These are phyloP conservation scores for Penicillium waksmanii DNA, from an alignment of 495 filamentous ascomycete genomes.

Conservation along the genomic window DNA sequence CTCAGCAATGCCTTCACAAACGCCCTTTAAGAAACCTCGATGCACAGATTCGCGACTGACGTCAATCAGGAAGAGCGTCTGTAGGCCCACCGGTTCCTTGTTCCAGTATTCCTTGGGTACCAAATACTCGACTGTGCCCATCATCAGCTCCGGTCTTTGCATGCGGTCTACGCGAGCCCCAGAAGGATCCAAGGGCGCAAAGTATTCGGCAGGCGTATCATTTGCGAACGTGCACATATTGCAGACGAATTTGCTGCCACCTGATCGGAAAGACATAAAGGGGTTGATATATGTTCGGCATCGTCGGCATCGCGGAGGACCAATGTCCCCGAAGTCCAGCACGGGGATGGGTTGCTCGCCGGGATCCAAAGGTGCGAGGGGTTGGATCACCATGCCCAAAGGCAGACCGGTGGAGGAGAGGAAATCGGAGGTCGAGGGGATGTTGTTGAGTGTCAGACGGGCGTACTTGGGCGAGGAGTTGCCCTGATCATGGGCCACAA, in stretches of 20 bases:
- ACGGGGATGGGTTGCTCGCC: constrained; percentile 90
- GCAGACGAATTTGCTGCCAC: constrained; percentile 95
- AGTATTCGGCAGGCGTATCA: constrained; percentile 91
- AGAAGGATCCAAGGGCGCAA: constrained; percentile 83
- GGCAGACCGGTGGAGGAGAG: constrained; percentile 79
- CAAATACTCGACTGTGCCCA: constrained; percentile 92
- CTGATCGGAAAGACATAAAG: constrained; percentile 95
- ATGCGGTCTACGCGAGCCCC: constrained; percentile 86
- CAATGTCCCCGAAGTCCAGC: constrained; percentile 90
- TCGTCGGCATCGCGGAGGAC: constrained; percentile 89
- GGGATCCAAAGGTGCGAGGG: constrained; percentile 78
- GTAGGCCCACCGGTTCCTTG: constrained; percentile 85
- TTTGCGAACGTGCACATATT: constrained; percentile 99
- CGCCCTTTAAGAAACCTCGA: constrained; percentile 85
- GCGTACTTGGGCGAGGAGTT: constrained; percentile 96
- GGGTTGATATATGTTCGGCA: constrained; percentile 98
- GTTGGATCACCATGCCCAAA: constrained; percentile 86
- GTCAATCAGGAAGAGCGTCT: constrained; percentile 91
- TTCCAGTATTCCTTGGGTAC: constrained; percentile 99
- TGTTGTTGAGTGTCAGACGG: constrained; percentile 87
- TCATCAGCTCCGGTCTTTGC: constrained; percentile 85
- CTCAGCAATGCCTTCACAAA: constrained; percentile 84
- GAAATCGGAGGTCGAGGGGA: constrained; percentile 82
- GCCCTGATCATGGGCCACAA: constrained; percentile 91
- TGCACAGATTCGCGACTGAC: constrained; percentile 87